phyloP scores from a whole-genome alignment of 169 alveolate species.

The Plasmodium billcollinsi region DNA sequence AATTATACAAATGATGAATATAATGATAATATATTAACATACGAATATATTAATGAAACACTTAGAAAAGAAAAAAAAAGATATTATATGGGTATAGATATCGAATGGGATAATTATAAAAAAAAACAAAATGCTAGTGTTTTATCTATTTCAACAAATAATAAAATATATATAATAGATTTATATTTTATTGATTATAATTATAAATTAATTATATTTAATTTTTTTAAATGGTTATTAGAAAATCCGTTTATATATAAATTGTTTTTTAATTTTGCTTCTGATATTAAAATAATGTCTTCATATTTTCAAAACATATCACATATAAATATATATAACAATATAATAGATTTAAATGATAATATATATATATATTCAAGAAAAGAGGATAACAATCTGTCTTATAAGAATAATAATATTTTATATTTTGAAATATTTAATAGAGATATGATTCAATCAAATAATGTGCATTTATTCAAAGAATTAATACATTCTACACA shows the following conservation, averaged over 20 bases:
- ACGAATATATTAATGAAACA: constrained; percentile 40
- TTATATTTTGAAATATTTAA: constrained; percentile 24
- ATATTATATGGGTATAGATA: constrained; percentile 64
- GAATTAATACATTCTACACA: constrained; percentile 13
- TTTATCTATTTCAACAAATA: constrained; percentile 69
- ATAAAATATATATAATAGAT: constrained; percentile 57
- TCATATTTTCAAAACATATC: constrained; percentile 35
- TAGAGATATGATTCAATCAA: constrained; percentile 46
- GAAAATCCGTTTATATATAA: constrained; percentile 76
- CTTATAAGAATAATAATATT: background rate
- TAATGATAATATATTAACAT: constrained; percentile 8
- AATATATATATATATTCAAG: constrained; percentile 9
- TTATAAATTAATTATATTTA: constrained; percentile 28
- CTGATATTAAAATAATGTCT: constrained; percentile 51
- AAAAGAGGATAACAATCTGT: background rate
- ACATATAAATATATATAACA: constrained; percentile 7
- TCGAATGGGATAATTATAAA: constrained; percentile 77
- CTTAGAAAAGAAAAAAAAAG: constrained; percentile 30
- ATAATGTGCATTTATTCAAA: constrained; percentile 52
- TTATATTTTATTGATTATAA: constrained; percentile 38
- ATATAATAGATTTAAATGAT: constrained; percentile 58
- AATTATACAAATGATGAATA: background rate
- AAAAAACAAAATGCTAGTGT: constrained; percentile 15
- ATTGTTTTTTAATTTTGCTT: constrained; percentile 48
- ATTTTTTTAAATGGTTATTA: constrained; percentile 71